Evolutionary conservation across 1,139 yeast genomes (phyloP).

Genomic region (Geotrichum aggregatum): DNA sequence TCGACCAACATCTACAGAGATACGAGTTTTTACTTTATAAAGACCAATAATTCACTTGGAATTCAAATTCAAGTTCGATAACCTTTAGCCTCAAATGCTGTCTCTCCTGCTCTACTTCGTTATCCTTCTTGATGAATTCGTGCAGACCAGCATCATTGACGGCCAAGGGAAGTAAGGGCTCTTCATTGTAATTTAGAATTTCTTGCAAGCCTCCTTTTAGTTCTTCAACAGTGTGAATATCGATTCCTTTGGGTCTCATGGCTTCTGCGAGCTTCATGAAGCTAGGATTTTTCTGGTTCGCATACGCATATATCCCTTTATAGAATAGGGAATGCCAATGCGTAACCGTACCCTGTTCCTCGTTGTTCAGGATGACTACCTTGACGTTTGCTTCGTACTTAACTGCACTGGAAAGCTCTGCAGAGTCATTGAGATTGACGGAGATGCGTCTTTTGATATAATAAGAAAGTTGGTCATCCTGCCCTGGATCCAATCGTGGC

Average conservation of each 20-base stretch:
- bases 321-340: constrained; percentile 98
- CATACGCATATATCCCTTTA: constrained; percentile 93
- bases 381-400: constrained; percentile 91
- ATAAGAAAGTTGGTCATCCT: constrained; percentile 93
- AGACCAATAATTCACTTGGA: background rate
- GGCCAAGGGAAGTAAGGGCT: constrained; percentile 97
- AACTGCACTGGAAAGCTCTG: constrained; percentile 88
- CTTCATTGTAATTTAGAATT: constrained; percentile 65
- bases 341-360: constrained; percentile 99
- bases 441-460: constrained; percentile 97
- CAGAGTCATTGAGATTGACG: constrained; percentile 96
- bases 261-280: constrained; percentile 90
- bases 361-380: constrained; percentile 84
- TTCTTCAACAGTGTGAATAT: constrained; percentile 65
- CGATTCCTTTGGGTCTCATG: constrained; percentile 84
- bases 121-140: constrained; percentile 83
- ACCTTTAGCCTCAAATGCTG: constrained; percentile 48
- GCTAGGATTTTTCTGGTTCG: constrained; percentile 92
- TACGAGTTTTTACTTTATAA: too few species aligned
- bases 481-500: constrained; percentile 98
- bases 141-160: constrained; percentile 94
- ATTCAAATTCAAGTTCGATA: constrained; percentile 14
- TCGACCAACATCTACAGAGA: too few species aligned
- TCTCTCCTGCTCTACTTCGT: constrained; percentile 72
- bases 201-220: constrained; percentile 58